These are phyloP conservation scores for Puccinia brachypodii DNA, from an alignment of 1,284 basidiomycete species.

Conservation along the genomic window DNA sequence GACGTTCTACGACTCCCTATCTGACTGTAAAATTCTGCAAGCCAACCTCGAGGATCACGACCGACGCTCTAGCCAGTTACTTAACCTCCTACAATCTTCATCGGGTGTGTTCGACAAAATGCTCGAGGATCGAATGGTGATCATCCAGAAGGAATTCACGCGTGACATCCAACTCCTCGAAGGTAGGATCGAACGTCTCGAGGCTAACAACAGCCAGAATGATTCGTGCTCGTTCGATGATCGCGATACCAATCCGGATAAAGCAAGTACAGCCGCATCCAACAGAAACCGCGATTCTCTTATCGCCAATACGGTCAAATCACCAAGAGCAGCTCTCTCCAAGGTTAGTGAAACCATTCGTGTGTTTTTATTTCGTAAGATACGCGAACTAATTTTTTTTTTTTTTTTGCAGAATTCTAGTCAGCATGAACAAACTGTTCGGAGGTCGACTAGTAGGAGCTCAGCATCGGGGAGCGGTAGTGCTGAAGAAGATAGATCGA, in stretches of 20 bases:
- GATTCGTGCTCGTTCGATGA: neutral
- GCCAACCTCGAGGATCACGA: slow-evolving; percentile 51
- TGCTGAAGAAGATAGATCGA: neutral
- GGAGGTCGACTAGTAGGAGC: neutral
- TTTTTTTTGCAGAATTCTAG: neutral
- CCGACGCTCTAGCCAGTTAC: slow-evolving; percentile 39
- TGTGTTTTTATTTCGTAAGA: neutral
- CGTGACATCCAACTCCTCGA: slow-evolving; percentile 49
- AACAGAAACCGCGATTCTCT: neutral
- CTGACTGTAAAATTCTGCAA: slow-evolving; percentile 51
- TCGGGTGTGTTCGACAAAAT: slow-evolving; percentile 48
- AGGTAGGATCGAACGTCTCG: slow-evolving; percentile 42
- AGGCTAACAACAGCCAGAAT: neutral
- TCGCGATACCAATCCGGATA: neutral
- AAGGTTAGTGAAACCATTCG: neutral
- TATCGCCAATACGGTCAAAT: neutral
- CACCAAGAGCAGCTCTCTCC: neutral
- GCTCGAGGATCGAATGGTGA: slow-evolving; percentile 34
- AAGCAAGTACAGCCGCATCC: neutral
- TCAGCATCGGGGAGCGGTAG: neutral
- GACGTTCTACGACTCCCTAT: slow-evolving; percentile 53
- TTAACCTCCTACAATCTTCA: slow-evolving; percentile 51
- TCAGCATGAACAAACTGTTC: neutral
- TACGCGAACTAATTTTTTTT: neutral
- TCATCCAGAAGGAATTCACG: slow-evolving; percentile 46